Conservation (phyloP, 2,329 filamentous ascomycete species). For the Geoglossum cookeanum region DNA sequence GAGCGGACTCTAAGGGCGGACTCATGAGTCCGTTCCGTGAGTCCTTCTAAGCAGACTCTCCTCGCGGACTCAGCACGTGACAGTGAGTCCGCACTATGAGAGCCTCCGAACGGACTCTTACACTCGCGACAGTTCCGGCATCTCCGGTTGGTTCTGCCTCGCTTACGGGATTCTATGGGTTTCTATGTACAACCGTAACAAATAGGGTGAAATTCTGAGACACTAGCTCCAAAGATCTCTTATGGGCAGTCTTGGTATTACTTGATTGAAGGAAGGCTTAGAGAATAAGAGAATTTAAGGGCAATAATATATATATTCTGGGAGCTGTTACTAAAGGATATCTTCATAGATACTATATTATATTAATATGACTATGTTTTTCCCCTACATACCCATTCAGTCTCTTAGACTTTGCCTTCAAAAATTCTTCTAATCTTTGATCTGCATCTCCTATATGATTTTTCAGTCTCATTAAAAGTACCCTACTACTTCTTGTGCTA, state of each 20-base stretch:
- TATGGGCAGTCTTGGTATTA: not conserved
- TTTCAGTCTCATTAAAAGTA: not conserved
- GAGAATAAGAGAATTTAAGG: not conserved
- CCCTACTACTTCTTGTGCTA: not conserved
- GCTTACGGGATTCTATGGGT: no score
- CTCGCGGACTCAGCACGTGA: no score
- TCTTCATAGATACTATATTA: not conserved
- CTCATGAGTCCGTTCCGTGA: no score
- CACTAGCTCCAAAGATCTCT: not conserved
- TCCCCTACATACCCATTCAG: not conserved
- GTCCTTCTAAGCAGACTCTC: no score
- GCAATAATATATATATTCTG: no score
- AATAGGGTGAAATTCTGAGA: not conserved
- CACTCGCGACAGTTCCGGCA: no score
- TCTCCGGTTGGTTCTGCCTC: no score
- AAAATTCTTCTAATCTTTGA: not conserved
- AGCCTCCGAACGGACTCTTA: no score
- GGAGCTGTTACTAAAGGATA: not conserved
- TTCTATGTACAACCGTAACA: no score
- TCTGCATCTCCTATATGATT: not conserved
- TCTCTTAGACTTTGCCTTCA: not conserved
- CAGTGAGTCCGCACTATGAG: no score
- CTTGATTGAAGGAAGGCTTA: not conserved
- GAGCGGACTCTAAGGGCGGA: no score
- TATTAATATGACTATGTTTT: not conserved